Conservation (phyloP, 495 filamentous ascomycete genomes). For the Neurospora cerealis region DNA sequence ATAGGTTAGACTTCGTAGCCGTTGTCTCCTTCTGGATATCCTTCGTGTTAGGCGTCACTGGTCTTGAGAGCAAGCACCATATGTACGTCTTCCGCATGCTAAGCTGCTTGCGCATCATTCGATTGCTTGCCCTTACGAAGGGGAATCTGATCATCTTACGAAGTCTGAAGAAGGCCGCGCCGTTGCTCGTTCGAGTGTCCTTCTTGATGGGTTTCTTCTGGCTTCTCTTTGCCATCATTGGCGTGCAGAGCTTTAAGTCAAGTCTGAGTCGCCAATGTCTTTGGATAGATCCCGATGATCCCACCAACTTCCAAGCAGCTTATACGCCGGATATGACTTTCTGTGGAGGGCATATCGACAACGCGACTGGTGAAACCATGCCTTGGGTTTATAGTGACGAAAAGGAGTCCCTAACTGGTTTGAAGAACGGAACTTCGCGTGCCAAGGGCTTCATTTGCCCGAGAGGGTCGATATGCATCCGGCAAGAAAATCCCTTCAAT, state of each 20-base stretch:
- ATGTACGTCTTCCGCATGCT: conserved; percentile 93
- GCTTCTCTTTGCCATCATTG: conserved; percentile 94
- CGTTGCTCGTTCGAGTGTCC: conserved; percentile 86
- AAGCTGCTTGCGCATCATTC: conserved; percentile 82
- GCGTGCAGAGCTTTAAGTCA: conserved; percentile 95
- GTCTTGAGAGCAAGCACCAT: conserved; percentile 55
- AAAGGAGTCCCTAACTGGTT: background rate
- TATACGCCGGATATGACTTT: conserved; percentile 56
- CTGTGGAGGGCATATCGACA: conserved; percentile 74
- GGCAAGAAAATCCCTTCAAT: conserved; percentile 70
- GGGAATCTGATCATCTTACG: conserved; percentile 90
- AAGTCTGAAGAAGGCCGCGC: conserved; percentile 91
- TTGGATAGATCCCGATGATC: conserved; percentile 59
- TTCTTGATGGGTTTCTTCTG: conserved; percentile 98
- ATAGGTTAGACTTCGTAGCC: conserved; percentile 89
- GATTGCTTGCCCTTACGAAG: conserved; percentile 79
- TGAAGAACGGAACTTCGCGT: conserved; percentile 24
- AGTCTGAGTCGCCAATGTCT: conserved; percentile 81
- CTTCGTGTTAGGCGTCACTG: conserved; percentile 58
- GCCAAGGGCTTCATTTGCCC: conserved; percentile 93
- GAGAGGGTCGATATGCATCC: conserved; percentile 66
- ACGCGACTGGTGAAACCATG: conserved; percentile 40
- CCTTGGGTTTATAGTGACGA: conserved; percentile 51
- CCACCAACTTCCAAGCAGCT: conserved; percentile 27
- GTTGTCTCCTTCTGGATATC: conserved; percentile 95